phyloP scores from a whole-genome alignment of 306 rosid genomes.

The Alnus rubra region DNA sequence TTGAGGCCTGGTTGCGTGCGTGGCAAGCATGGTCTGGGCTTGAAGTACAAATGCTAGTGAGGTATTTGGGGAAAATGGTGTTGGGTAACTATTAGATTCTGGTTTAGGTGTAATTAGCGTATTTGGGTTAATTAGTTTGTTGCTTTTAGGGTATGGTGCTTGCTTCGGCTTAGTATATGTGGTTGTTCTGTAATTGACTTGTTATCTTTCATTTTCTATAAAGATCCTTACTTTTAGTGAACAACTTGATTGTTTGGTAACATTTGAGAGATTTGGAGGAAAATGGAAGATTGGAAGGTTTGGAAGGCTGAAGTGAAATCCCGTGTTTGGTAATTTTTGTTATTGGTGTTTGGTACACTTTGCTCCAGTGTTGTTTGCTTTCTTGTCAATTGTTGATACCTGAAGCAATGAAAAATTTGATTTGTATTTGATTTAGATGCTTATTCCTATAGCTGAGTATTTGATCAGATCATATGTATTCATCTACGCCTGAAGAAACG shows the following conservation, averaged over 20 bases:
- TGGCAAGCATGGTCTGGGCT: conserved; percentile 86
- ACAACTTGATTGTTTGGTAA: not conserved
- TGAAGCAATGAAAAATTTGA: not conserved
- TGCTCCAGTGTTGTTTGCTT: not conserved
- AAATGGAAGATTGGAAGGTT: not conserved
- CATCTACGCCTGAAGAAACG: no score
- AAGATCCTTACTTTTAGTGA: not conserved
- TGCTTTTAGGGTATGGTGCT: not conserved
- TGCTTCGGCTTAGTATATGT: conserved; percentile 24
- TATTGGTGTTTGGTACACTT: not conserved
- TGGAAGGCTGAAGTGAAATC: not conserved
- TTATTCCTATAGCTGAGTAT: no score
- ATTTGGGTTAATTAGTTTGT: conserved; percentile 1
- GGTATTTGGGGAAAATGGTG: conserved; percentile 1
- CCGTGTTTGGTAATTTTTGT: not conserved
- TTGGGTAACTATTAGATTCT: conserved; percentile 23
- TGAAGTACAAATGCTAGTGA: conserved; percentile 60
- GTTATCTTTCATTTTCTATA: not conserved
- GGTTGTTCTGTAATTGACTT: conserved; percentile 4
- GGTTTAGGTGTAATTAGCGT: conserved; percentile 10
- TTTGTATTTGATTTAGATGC: not conserved
- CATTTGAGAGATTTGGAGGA: not conserved
- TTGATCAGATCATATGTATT: no score
- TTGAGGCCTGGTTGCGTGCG: conserved; percentile 80
- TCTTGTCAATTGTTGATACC: not conserved